Percentiles rank a stretch among this genome's conserved stretches.
Conservation (phyloP, 2,329 filamentous ascomycete species). For the Fusarium avenaceum region DNA sequence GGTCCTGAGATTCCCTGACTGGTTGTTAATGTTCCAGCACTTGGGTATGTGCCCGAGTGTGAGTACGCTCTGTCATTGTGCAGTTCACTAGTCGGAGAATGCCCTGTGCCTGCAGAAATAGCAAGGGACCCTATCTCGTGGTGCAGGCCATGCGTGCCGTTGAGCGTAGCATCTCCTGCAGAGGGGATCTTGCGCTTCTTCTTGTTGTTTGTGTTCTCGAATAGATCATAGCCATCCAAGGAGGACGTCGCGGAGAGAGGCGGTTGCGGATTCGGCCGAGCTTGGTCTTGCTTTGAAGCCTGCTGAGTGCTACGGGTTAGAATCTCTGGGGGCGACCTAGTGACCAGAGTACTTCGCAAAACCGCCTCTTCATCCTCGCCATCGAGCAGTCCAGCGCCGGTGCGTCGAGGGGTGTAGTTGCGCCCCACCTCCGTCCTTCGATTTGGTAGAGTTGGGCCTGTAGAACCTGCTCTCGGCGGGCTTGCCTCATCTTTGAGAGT, state of each 20-base stretch:
- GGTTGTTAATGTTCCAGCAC: constrained; percentile 66
- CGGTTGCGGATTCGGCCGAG: constrained; percentile 64
- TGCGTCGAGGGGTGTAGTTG: constrained; percentile 48
- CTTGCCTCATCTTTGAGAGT: constrained; percentile 63
- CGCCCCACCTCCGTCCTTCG: constrained; percentile 44
- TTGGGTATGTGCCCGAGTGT: constrained; percentile 48
- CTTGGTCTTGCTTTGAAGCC: constrained; percentile 60
- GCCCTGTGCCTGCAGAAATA: constrained; percentile 40
- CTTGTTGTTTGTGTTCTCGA: constrained; percentile 99
- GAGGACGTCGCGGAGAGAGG: constrained; percentile 78
- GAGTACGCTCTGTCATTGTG: constrained; percentile 45
- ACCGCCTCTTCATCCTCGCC: constrained; percentile 71
- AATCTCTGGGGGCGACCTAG: constrained; percentile 63
- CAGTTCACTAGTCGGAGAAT: constrained; percentile 51
- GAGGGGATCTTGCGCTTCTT: constrained; percentile 99
- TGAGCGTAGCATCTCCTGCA: constrained; percentile 75
- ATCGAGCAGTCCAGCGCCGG: constrained; percentile 65
- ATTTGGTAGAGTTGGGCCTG: constrained; percentile 43
- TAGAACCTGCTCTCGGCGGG: constrained; percentile 35
- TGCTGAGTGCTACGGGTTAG: constrained; percentile 59
- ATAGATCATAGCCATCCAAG: constrained; percentile 92
- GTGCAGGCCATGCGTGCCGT: constrained; percentile 56
- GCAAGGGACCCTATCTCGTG: constrained; percentile 59
- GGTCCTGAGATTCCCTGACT: constrained; percentile 81
- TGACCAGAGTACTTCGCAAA: constrained; percentile 56